Evolutionary conservation across 176 grass and related monocot genomes (phyloP).

Genomic region (Oryza glumipatula): DNA sequence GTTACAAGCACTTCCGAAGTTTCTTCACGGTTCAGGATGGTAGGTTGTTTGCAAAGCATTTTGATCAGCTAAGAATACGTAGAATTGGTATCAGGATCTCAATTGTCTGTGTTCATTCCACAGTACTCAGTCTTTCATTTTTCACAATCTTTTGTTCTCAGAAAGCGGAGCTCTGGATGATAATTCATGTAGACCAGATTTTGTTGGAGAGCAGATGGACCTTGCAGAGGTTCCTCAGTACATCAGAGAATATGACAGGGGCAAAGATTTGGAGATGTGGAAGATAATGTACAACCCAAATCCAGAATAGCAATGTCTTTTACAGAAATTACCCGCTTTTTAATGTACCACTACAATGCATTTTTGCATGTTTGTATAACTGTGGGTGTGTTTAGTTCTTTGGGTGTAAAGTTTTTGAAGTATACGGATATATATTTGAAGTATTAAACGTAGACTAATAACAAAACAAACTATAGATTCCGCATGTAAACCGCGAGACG

Average conservation of each 20-base stretch:
- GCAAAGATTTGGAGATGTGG: conserved; percentile 77
- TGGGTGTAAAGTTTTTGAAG: too few species aligned
- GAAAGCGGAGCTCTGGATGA: background rate
- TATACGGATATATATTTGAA: too few species aligned
- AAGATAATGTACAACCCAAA: conserved; percentile 44
- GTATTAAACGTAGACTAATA: too few species aligned
- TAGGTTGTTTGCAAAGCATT: conserved; percentile 6
- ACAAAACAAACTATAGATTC: too few species aligned
- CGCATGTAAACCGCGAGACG: too few species aligned
- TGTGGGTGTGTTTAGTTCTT: too few species aligned
- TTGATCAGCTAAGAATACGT: background rate
- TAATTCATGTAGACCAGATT: conserved; percentile 14
- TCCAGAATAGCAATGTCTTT: background rate
- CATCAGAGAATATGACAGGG: conserved; percentile 77
- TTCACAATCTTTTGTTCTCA: conserved; percentile 28
- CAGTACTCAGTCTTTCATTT: background rate
- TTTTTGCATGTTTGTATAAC: background rate
- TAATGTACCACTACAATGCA: background rate
- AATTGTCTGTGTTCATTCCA: background rate
- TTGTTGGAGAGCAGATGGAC: conserved; percentile 62
- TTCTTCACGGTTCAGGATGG: conserved; percentile 56
- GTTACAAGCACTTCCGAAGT: conserved; percentile 70
- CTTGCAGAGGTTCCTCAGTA: conserved; percentile 66
- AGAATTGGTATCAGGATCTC: background rate
- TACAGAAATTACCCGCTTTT: background rate